These are phyloP conservation scores for Pilobolus umbonatus DNA, from an alignment of 192 early-diverging fungal genomes.

Conservation along the genomic window DNA sequence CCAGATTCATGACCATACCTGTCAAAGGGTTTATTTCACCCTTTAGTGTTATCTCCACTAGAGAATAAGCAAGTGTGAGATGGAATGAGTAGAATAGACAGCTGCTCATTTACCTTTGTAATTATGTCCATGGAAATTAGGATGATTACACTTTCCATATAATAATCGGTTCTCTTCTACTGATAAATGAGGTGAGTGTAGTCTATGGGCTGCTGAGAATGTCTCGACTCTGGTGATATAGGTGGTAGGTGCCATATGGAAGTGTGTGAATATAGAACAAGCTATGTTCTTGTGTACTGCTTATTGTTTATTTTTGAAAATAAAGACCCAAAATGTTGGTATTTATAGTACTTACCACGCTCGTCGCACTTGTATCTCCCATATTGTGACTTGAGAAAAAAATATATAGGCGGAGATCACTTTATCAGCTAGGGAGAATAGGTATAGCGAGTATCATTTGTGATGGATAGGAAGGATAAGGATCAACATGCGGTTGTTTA, in stretches of 20 bases:
- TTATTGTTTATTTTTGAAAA: no score
- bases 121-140: conserved; percentile 88
- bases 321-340: no score
- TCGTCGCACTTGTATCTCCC: no score
- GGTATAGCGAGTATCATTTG: no score
- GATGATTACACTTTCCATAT: conserved; percentile 88
- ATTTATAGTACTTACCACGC: no score
- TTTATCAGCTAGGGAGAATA: no score
- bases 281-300: no score
- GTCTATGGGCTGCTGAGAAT: conserved; percentile 88
- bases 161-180: conserved; percentile 65
- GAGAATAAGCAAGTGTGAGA: neutral
- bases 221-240: conserved; percentile 73
- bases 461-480: no score
- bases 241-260: conserved; percentile 41
- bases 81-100: neutral
- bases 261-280: neutral
- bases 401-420: no score
- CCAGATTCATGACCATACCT: conserved; percentile 87
- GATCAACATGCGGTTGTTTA: no score
- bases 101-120: conserved; percentile 55
- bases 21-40: conserved; percentile 71
- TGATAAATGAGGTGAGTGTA: conserved; percentile 71
- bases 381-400: no score
- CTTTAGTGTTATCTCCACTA: conserved; percentile 68